phyloP scores from a whole-genome alignment of 2,329 filamentous ascomycete species.

The Colletotrichum gigasporum region DNA sequence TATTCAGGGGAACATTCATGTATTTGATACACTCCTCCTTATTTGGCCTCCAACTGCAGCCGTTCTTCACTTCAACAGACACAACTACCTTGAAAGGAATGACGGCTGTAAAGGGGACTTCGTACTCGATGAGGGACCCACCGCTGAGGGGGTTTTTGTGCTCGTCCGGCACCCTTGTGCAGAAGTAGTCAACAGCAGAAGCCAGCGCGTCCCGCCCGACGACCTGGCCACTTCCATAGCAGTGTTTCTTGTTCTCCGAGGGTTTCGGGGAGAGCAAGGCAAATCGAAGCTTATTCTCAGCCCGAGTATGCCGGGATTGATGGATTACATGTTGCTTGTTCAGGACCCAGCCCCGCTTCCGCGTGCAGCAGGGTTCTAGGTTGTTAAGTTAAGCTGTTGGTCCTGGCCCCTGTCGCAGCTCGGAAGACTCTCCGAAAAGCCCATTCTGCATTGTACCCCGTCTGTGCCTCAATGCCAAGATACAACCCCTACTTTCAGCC shows the following conservation, averaged over 20 bases:
- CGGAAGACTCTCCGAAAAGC: slow-evolving; percentile 1
- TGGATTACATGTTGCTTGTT: background rate
- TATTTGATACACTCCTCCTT: background rate
- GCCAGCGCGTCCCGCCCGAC: background rate
- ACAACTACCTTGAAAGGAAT: background rate
- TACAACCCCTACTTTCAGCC: background rate
- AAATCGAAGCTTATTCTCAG: no score
- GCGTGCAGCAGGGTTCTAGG: background rate
- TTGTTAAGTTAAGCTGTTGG: background rate
- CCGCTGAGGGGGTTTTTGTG: background rate
- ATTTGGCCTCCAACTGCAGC: background rate
- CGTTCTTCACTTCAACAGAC: background rate
- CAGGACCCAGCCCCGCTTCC: background rate
- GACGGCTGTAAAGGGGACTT: background rate
- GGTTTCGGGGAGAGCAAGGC: background rate
- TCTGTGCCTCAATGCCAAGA: slow-evolving; percentile 2
- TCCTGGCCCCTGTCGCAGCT: background rate
- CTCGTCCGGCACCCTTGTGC: background rate
- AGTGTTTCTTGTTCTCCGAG: background rate
- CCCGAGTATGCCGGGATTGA: no score
- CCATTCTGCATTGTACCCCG: no score
- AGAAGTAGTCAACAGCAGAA: background rate
- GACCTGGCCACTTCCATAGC: background rate
- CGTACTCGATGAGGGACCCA: background rate
- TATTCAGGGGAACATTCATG: background rate